phyloP scores from a whole-genome alignment of 345 rosid species.

The Limnanthes douglasii region DNA sequence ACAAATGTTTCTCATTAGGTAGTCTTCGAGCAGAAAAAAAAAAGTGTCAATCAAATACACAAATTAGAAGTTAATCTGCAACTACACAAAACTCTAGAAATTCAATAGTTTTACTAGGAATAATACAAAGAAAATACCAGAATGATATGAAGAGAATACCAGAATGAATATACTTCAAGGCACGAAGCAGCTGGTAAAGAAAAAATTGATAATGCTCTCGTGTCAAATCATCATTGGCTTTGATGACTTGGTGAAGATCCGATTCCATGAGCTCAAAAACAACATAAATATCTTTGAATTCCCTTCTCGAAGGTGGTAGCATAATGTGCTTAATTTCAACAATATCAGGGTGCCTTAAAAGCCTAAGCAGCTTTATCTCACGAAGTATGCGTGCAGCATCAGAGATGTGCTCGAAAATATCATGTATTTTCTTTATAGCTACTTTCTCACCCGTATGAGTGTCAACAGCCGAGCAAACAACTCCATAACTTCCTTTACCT shows the following conservation, averaged over 20 bases:
- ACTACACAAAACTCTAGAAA: background rate
- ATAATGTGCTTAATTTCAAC: constrained; percentile 93
- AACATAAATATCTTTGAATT: constrained; percentile 88
- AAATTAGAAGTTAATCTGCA: background rate
- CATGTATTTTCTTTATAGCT: constrained; percentile 84
- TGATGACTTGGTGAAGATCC: constrained; percentile 91
- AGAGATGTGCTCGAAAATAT: constrained; percentile 80
- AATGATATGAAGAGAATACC: constrained; percentile 24
- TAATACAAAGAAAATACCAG: background rate
- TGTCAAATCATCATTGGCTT: constrained; percentile 93
- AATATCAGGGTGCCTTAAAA: constrained; percentile 78
- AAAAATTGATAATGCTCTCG: constrained; percentile 93
- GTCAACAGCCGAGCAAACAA: constrained; percentile 88
- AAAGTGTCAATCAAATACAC: no score
- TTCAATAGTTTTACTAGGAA: background rate
- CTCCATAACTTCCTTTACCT: constrained; percentile 92
- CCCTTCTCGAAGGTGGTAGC: constrained; percentile 90
- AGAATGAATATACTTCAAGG: constrained; percentile 82
- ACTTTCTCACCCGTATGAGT: constrained; percentile 77
- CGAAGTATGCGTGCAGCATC: constrained; percentile 90
- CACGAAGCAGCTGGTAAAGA: constrained; percentile 86
- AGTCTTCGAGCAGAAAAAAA: no score
- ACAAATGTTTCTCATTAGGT: no score
- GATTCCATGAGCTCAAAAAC: constrained; percentile 98
- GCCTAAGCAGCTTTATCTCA: constrained; percentile 80